Conservation (phyloP, 2,329 filamentous ascomycete genomes). For the Epichloe amarillans region DNA sequence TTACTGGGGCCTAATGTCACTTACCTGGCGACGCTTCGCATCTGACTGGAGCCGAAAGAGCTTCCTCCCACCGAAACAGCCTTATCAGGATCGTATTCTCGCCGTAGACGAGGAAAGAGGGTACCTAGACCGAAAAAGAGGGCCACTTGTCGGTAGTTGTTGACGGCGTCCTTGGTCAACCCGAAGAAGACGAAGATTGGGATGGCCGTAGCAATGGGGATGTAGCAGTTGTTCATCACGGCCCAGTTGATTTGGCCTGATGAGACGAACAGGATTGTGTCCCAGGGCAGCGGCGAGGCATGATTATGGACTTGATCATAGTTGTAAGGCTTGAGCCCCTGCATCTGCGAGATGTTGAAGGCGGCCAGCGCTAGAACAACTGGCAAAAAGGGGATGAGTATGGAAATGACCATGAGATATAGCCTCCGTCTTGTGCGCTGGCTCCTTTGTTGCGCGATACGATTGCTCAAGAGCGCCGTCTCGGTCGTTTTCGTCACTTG, state of each 20-base stretch:
- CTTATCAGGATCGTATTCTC: slow-evolving; percentile 26
- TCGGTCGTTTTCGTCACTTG: slow-evolving; percentile 28
- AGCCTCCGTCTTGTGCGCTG: slow-evolving; percentile 37
- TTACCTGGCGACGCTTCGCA: slow-evolving; percentile 12
- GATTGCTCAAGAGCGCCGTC: slow-evolving; percentile 27
- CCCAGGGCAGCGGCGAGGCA: slow-evolving; percentile 27
- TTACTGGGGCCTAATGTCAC: background rate
- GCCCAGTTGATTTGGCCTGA: slow-evolving; percentile 25
- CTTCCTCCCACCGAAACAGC: slow-evolving; percentile 8
- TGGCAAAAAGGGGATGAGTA: slow-evolving; percentile 38
- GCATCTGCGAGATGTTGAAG: slow-evolving; percentile 25
- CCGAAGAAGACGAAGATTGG: slow-evolving; percentile 43
- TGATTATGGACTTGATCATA: slow-evolving; percentile 29
- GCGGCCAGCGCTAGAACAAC: slow-evolving; percentile 28
- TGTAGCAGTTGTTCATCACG: slow-evolving; percentile 33
- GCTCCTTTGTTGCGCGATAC: slow-evolving; percentile 26
- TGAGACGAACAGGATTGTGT: slow-evolving; percentile 32
- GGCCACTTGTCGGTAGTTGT: slow-evolving; percentile 30
- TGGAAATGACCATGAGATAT: slow-evolving; percentile 40
- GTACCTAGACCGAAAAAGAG: slow-evolving; percentile 28
- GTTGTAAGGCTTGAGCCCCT: slow-evolving; percentile 22
- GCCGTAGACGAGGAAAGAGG: slow-evolving; percentile 27
- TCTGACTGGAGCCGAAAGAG: slow-evolving; percentile 11
- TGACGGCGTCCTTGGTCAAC: slow-evolving; percentile 38
- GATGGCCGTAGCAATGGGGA: slow-evolving; percentile 32